Evolutionary conservation across 1,284 basidiomycete genomes (phyloP).

Genomic region (Golubevia sp.): DNA sequence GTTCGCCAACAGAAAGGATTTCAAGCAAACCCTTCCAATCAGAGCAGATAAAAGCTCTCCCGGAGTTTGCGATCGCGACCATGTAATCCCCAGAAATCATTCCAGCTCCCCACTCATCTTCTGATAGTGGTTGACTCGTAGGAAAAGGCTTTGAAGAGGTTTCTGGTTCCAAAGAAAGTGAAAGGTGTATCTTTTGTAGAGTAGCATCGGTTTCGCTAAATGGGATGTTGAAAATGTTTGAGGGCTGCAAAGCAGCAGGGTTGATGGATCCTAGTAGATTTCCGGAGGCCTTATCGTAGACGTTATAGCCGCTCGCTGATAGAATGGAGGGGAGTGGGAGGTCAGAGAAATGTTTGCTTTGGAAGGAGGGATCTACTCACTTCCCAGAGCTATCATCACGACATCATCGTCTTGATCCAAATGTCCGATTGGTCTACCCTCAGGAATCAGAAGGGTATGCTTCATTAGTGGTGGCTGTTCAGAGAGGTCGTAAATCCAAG

Average conservation of each 20-base stretch:
- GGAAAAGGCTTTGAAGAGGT: no score
- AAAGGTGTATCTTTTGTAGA: no score
- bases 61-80: background rate
- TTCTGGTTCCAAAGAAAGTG: no score
- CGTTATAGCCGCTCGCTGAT: background rate
- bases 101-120: background rate
- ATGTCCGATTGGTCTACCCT: background rate
- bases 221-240: no score
- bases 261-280: background rate
- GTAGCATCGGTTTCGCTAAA: no score
- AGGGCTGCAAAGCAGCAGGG: background rate
- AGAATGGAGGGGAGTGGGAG: no score
- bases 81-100: background rate
- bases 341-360: no score
- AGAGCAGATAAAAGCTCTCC: background rate
- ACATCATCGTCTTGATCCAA: background rate
- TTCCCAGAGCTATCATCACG: background rate
- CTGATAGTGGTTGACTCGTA: no score
- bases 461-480: background rate
- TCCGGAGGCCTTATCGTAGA: background rate
- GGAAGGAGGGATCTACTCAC: no score
- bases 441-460: background rate
- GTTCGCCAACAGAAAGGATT: background rate
- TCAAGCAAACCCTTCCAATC: background rate
- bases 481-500: background rate